These are phyloP conservation scores for Vitis cinerea DNA, from an alignment of 164 flowering plant species.

Conservation along the genomic window DNA sequence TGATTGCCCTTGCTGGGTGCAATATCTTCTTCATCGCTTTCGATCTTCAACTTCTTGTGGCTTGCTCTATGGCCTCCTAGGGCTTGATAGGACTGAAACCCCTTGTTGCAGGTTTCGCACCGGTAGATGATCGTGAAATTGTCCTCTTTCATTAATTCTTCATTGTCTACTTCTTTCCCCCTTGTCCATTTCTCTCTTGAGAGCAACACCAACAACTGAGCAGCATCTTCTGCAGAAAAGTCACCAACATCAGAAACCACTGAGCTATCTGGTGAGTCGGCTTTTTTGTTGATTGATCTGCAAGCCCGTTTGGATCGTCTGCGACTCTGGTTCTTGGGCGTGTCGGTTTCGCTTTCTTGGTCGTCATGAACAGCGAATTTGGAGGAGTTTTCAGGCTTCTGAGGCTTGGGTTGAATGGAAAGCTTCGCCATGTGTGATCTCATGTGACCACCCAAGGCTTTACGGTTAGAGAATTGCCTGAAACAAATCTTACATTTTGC, in stretches of 20 bases:
- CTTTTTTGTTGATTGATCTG: background rate
- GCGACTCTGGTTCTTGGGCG: constrained; percentile 19
- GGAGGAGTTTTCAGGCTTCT: background rate
- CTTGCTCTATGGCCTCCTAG: constrained; percentile 38
- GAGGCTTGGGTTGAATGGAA: constrained; percentile 18
- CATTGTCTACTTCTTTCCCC: constrained; percentile 9
- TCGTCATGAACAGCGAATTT: background rate
- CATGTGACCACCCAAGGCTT: constrained; percentile 48
- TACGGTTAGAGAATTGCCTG: constrained; percentile 30
- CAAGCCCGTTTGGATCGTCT: constrained; percentile 25
- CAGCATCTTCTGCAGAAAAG: constrained; percentile 28
- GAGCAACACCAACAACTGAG: constrained; percentile 36
- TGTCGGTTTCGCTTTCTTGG: constrained; percentile 32
- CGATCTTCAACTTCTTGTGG: constrained; percentile 21
- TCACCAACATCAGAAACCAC: constrained; percentile 11
- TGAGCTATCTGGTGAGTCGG: constrained; percentile 4
- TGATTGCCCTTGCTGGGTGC: too few relatives aligned
- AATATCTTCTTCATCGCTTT: background rate
- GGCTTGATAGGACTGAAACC: constrained; percentile 35
- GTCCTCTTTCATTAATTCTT: background rate
- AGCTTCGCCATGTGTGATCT: constrained; percentile 34
- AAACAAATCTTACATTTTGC: constrained; percentile 30
- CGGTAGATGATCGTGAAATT: background rate
- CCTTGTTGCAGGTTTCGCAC: constrained; percentile 30
- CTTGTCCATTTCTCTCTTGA: constrained; percentile 27